These are phyloP conservation scores for Byssothecium circinans DNA, from an alignment of 2,329 filamentous ascomycete genomes.

Conservation along the genomic window DNA sequence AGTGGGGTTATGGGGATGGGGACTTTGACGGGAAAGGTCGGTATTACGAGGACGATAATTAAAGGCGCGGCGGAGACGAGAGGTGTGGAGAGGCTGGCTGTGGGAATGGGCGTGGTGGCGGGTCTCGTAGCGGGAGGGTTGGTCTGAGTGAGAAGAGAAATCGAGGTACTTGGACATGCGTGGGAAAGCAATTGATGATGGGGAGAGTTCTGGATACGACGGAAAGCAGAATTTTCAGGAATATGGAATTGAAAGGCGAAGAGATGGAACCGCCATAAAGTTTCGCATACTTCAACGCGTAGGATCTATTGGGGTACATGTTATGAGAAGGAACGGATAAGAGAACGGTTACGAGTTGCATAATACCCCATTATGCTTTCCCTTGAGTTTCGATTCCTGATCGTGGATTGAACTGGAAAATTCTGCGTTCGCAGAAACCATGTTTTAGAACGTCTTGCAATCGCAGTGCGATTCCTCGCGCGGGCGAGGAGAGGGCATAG, in stretches of 20 bases:
- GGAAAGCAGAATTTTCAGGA: too few relatives aligned
- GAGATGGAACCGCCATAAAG: too few relatives aligned
- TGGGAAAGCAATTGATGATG: too few relatives aligned
- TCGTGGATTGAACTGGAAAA: too few relatives aligned
- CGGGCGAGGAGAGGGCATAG: too few relatives aligned
- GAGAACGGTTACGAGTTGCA: background rate
- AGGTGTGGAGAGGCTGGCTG: background rate
- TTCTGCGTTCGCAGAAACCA: too few relatives aligned
- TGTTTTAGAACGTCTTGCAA: too few relatives aligned
- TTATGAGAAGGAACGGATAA: background rate
- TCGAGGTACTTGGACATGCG: background rate
- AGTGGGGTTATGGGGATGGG: slow-evolving; percentile 40
- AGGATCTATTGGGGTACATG: background rate
- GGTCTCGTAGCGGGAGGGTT: background rate
- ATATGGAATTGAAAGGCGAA: background rate
- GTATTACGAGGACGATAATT: slow-evolving; percentile 29
- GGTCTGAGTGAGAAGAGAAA: background rate
- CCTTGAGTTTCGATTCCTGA: too few relatives aligned
- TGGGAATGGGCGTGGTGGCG: background rate
- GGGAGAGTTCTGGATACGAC: too few relatives aligned
- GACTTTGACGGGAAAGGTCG: slow-evolving; percentile 33
- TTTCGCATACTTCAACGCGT: background rate
- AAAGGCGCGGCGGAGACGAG: slow-evolving; percentile 22
- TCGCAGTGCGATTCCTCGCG: too few relatives aligned
- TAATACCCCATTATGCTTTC: slow-evolving; percentile 1